A percentile compares a stretch with the other conserved stretches of the same genome.
phyloP scores from a whole-genome alignment of 139 green algal genomes.

The Coelastrella sp. region DNA sequence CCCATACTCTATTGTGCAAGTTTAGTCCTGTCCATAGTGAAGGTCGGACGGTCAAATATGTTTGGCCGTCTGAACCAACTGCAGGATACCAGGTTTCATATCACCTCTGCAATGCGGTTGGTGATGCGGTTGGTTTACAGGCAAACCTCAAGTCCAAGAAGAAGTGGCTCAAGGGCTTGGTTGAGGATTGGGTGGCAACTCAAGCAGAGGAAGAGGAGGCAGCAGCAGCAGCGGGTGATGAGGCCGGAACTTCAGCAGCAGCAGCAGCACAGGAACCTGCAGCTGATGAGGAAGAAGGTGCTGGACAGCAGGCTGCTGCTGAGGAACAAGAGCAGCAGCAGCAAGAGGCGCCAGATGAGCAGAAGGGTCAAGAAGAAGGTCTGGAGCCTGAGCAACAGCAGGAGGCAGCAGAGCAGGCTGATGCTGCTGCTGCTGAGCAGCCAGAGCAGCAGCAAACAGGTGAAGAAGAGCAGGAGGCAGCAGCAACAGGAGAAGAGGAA shows the following conservation, averaged over 20 bases:
- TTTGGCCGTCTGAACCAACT: no score
- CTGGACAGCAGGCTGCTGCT: neutral
- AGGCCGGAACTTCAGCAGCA: neutral
- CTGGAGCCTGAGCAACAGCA: neutral
- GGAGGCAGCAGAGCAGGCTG: neutral
- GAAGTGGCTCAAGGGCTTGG: conserved; percentile 23
- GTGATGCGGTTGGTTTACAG: conserved; percentile 16
- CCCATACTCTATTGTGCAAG: no score
- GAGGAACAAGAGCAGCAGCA: conserved; percentile 18
- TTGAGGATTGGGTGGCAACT: neutral
- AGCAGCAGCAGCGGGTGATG: neutral
- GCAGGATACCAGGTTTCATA: no score
- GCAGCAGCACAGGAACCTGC: neutral
- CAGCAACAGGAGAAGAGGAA: neutral
- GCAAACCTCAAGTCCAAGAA: conserved; percentile 29
- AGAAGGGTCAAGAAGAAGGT: neutral
- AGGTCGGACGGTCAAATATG: no score
- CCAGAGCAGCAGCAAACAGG: neutral
- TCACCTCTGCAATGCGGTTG: no score
- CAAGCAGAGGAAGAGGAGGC: neutral
- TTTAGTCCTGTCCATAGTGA: no score
- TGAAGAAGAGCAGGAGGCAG: conserved; percentile 23
- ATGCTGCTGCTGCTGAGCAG: neutral
- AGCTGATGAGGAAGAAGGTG: neutral
- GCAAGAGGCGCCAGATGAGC: neutral